Evolutionary conservation across 495 filamentous ascomycete species (phyloP).

Genomic region (Cenococcum geophilum): DNA sequence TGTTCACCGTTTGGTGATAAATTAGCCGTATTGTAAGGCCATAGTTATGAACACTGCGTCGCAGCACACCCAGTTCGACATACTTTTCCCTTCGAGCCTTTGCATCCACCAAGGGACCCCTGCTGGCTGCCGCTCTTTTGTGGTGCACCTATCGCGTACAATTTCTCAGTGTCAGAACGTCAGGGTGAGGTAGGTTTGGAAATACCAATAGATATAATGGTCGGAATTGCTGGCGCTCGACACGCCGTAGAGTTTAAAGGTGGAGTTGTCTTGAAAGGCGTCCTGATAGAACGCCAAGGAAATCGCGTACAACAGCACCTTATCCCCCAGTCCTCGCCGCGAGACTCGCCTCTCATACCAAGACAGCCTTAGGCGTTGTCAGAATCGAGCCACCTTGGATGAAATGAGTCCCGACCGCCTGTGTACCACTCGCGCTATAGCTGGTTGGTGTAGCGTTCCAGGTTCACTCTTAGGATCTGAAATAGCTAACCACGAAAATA

Average conservation of each 20-base stretch:
- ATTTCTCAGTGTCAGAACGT: slow-evolving; percentile 27
- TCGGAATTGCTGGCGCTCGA: slow-evolving; percentile 24
- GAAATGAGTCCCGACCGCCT: slow-evolving; percentile 17
- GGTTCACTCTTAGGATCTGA: slow-evolving; percentile 16
- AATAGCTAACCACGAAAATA: slow-evolving; percentile 14
- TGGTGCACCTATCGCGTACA: slow-evolving; percentile 24
- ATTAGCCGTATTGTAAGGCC: slow-evolving; percentile 3
- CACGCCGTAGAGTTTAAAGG: slow-evolving; percentile 28
- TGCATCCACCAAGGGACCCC: too few species aligned
- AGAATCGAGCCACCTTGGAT: slow-evolving; percentile 2
- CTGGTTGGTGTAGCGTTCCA: slow-evolving; percentile 27
- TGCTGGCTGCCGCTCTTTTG: too few species aligned
- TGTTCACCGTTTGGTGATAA: slow-evolving; percentile 13
- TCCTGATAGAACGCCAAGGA: slow-evolving; percentile 14
- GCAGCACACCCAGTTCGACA: slow-evolving; percentile 1
- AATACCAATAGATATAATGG: slow-evolving; percentile 24
- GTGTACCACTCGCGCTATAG: slow-evolving; percentile 19
- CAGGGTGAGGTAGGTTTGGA: slow-evolving; percentile 27
- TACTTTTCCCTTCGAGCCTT: not conserved
- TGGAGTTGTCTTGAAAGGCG: slow-evolving; percentile 30
- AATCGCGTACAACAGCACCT: slow-evolving; percentile 31
- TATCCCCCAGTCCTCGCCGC: slow-evolving; percentile 10
- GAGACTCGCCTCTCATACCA: slow-evolving; percentile 22
- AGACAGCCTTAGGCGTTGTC: slow-evolving; percentile 4
- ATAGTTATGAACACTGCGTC: too few species aligned